Evolutionary conservation across 352 stramenopile genomes (phyloP).

Genomic region (Phytophthora palmivora): DNA sequence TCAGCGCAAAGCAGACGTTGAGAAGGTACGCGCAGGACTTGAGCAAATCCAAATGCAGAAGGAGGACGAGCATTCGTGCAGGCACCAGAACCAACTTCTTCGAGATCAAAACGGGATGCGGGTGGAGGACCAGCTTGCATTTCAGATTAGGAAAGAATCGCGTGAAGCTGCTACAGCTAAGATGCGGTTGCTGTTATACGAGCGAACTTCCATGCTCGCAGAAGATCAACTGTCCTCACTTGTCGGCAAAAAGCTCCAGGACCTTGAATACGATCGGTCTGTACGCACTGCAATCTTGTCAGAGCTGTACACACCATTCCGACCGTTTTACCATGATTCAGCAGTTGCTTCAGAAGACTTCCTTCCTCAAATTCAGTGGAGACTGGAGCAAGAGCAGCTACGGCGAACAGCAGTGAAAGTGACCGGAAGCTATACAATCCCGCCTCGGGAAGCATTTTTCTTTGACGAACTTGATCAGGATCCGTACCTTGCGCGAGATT

Average conservation of each 20-base stretch:
- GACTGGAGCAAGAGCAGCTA: slow-evolving; percentile 38
- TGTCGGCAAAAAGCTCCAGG: slow-evolving; percentile 35
- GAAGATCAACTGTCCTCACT: slow-evolving; percentile 55
- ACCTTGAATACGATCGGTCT: slow-evolving; percentile 36
- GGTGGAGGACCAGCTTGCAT: slow-evolving; percentile 47
- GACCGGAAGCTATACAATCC: slow-evolving; percentile 42
- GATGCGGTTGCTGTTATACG: slow-evolving; percentile 49
- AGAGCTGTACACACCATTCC: slow-evolving; percentile 65
- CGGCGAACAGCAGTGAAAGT: slow-evolving; percentile 24
- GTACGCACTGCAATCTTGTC: slow-evolving; percentile 42
- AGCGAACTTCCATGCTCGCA: slow-evolving; percentile 53
- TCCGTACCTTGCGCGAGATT: slow-evolving; percentile 61
- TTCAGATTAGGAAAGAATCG: slow-evolving; percentile 31
- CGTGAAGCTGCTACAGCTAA: slow-evolving; percentile 32
- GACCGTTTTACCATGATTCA: slow-evolving; percentile 59
- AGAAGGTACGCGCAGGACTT: slow-evolving; percentile 31
- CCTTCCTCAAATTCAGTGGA: slow-evolving; percentile 54
- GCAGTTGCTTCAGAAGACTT: slow-evolving; percentile 52
- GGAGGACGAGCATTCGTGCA: slow-evolving; percentile 48
- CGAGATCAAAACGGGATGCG: slow-evolving; percentile 52
- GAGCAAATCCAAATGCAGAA: slow-evolving; percentile 39
- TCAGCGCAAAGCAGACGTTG: slow-evolving; percentile 43
- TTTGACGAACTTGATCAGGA: slow-evolving; percentile 57
- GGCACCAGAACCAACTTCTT: slow-evolving; percentile 35
- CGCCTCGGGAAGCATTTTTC: slow-evolving; percentile 44